A percentile compares a stretch with the other conserved stretches of the same genome.
Evolutionary conservation across 179 eudicot genomes (phyloP).

Genomic region (Beta lomatogona): DNA sequence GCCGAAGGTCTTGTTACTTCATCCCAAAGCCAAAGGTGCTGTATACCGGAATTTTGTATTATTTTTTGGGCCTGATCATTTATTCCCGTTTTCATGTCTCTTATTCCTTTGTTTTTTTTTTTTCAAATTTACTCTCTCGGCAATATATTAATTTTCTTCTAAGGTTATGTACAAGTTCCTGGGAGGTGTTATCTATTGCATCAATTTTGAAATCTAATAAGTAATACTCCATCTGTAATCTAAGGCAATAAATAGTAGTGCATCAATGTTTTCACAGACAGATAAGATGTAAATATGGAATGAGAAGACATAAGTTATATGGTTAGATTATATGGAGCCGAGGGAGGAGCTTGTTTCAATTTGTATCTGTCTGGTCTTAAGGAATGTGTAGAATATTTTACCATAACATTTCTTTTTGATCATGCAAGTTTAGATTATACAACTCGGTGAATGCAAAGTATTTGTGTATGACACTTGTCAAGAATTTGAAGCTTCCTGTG

Average conservation of each 20-base stretch:
- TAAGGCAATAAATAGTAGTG: background rate
- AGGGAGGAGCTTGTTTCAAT: background rate
- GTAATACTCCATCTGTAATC: background rate
- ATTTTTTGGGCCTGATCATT: background rate
- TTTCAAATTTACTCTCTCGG: background rate
- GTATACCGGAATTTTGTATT: background rate
- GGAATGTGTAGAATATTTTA: background rate
- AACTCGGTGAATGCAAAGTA: background rate
- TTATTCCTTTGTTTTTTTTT: background rate
- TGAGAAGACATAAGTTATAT: background rate
- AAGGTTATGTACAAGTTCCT: background rate
- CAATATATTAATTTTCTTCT: background rate
- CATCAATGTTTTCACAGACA: background rate
- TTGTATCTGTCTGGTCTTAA: background rate
- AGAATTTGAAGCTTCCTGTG: background rate
- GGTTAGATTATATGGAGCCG: background rate
- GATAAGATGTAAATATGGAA: background rate
- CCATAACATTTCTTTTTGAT: background rate
- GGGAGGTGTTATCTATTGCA: background rate
- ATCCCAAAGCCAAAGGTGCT: slow-evolving; percentile 34
- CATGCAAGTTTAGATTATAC: background rate
- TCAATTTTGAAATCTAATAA: too few relatives aligned
- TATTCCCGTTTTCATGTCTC: background rate
- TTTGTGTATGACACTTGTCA: background rate
- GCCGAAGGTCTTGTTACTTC: slow-evolving; percentile 26